Base-by-base conservation (phyloP, 768 basidiomycete species). In the Amanita pallidorosea region DNA sequence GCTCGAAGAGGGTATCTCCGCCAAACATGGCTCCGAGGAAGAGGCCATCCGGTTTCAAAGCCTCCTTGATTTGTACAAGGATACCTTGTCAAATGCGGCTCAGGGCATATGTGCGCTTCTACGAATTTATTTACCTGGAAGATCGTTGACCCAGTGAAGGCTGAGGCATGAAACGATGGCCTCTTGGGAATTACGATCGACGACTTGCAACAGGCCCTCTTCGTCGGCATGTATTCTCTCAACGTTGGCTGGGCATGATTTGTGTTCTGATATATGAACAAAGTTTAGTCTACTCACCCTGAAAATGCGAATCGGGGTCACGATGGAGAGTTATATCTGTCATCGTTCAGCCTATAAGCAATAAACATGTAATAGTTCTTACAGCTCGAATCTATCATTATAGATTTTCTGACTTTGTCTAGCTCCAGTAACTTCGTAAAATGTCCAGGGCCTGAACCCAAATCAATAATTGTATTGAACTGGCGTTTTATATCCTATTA, bases 81-180 rank as follows among this genome's bases (percentile, higher is more conserved):
- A 83, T 72, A 6, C 91, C 93, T 94, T 46, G 12, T 42, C n/a
- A 20, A 40, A 33, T 22, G 13, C 6, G 15, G 15, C n/a, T 48
- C 17, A 35, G 25, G 20, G 35, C 36, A 22, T 38, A 41, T 22
- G 23, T 8, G 12, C 13, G 27, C 20, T 5, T 13, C 20, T 31
- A 22, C 15, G 15, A n/a, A 34, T 12, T 18, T 36, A 45, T 74
- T 23, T 29, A 89, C 94, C 92, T 54, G 93, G 95, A 5, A 99
- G 76, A 67, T 99, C 96, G 58, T 98, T 98, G 11, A 96, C 80
- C 96, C 96, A 99, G 55, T 99, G 96, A 38, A 98, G 73, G 57
- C 83, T 85, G 3, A 96, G 75, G 62, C 90, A 94, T 11, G 91
- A 94, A 22, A 96, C 82, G 42, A 97, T 79, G 15, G 88, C 91